Base-by-base conservation (phyloP, 169 alveolate species). In the Plasmodium gonderi region DNA sequence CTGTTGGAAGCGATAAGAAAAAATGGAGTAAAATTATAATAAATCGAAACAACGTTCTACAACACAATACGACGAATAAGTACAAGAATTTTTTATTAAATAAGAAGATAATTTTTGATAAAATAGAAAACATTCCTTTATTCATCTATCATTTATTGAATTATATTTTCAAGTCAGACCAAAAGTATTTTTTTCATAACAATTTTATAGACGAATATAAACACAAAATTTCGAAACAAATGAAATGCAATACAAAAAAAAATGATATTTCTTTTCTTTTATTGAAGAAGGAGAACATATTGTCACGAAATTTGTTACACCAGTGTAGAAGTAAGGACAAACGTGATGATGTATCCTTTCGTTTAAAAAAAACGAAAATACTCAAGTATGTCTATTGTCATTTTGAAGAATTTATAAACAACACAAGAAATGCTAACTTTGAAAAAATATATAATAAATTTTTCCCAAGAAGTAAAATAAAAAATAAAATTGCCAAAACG, bases 11-110 rank as follows among this genome's bases (percentile, higher is more conserved):
- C 9, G 85, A 69, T 17, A 87, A 87, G 68, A 87, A 87, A 51
- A 75, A 75, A 20, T 87, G 93, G 93, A 87, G 79, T 67, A 60
- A 87, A 87, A 87, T 87, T 68, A 87, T 76, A 77, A 87, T 87
- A 40, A 87, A 87, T 33, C 45, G 94, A 90, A 90, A 90, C 36
- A 76, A 90, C n/a, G 74, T 90, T 68, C 72, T 90, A 8, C 94
- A 79, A 45, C 90, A 90, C 23, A 78, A 90, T 51, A 90, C 91
- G 12, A 90, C 94, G 3, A 90, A 90, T 69, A 79, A 90, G 74
- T 67, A 79, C 31, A 90, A 90, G 40, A 65, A 77, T 38, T 90
- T 90, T 79, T 54, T 90, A 68, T 69, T 90, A 77, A 64, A 90
- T 47, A 67, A 90, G 31, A 38, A 23, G 14, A 90, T 90, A 26